A percentile compares a stretch with the other conserved stretches of the same genome.
These are phyloP conservation scores for Blastobotrys arbuscula DNA, from an alignment of 1,139 yeast species.

Conservation along the genomic window DNA sequence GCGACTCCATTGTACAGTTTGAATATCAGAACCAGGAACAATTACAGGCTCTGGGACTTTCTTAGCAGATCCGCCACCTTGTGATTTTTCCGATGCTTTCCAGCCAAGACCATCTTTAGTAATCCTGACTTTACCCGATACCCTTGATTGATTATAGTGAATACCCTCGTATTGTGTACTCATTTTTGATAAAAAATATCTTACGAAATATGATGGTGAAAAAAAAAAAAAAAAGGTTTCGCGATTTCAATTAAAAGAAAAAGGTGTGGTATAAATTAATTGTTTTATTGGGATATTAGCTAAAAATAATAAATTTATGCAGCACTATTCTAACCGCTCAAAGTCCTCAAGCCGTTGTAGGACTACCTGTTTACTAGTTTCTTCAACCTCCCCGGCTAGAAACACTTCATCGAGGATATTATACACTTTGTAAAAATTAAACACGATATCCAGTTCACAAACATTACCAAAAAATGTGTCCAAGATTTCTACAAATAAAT, in stretches of 20 bases:
- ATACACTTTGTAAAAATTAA: conserved; percentile 90
- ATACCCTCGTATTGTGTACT: conserved; percentile 67
- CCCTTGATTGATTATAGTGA: conserved; percentile 78
- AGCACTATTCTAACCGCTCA: conserved; percentile 29
- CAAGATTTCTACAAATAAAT: conserved; percentile 79
- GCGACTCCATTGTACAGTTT: conserved; percentile 83
- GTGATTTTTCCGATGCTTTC: conserved; percentile 60
- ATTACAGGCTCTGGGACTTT: conserved; percentile 62
- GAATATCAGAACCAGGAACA: conserved; percentile 77
- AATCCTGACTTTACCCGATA: conserved; percentile 84
- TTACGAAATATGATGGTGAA: not conserved
- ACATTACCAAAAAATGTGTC: conserved; percentile 84
- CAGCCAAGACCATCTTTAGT: conserved; percentile 96
- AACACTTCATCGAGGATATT: conserved; percentile 83
- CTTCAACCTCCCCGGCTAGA: conserved; percentile 76
- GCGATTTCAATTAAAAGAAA: not conserved
- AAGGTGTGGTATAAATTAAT: not conserved
- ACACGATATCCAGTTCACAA: conserved; percentile 92
- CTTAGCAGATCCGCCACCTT: conserved; percentile 46
- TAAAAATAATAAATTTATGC: not conserved
- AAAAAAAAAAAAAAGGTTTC: not conserved
- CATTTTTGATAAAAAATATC: conserved; percentile 18
- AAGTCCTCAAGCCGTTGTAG: conserved; percentile 49
- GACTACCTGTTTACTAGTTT: conserved; percentile 75
- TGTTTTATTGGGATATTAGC: not conserved